These are phyloP conservation scores for Globisporangium abappressorium DNA, from an alignment of 352 stramenopile genomes.

Conservation along the genomic window DNA sequence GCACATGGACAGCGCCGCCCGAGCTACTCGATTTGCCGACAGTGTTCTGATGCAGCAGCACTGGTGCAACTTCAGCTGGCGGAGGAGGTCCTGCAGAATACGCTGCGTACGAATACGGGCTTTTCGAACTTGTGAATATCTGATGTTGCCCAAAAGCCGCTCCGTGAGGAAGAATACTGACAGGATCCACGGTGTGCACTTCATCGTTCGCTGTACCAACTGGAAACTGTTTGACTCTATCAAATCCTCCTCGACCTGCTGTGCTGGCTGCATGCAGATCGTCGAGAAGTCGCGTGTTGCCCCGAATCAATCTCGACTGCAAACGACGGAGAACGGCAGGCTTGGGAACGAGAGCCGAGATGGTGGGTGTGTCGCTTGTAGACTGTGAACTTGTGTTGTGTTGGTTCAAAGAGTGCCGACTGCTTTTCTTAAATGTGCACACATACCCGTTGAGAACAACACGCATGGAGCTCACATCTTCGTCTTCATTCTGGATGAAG, in stretches of 20 bases:
- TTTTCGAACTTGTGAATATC: constrained; percentile 33
- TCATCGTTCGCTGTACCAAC: background rate
- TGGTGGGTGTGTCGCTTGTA: background rate
- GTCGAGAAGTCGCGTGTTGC: constrained; percentile 5
- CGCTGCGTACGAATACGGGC: constrained; percentile 36
- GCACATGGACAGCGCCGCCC: constrained; percentile 16
- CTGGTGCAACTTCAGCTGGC: background rate
- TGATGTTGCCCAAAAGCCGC: constrained; percentile 42
- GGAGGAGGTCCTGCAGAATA: constrained; percentile 18
- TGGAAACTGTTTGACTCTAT: background rate
- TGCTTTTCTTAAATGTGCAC: constrained; percentile 35
- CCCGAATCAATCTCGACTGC: constrained; percentile 32
- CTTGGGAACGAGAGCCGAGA: constrained; percentile 11
- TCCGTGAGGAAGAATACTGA: constrained; percentile 35
- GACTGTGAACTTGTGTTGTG: background rate
- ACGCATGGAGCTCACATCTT: constrained; percentile 23
- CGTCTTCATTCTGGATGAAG: constrained; percentile 42
- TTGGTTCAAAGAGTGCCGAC: background rate
- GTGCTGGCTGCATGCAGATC: background rate
- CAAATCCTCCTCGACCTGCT: background rate
- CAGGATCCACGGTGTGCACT: constrained; percentile 22
- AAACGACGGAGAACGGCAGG: constrained; percentile 24
- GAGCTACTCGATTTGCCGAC: background rate
- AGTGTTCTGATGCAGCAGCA: background rate
- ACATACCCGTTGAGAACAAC: constrained; percentile 46